Percentiles rank a stretch among this genome's conserved stretches.
phyloP scores from a whole-genome alignment of 2,329 filamentous ascomycete genomes.

The Nemania sp. region DNA sequence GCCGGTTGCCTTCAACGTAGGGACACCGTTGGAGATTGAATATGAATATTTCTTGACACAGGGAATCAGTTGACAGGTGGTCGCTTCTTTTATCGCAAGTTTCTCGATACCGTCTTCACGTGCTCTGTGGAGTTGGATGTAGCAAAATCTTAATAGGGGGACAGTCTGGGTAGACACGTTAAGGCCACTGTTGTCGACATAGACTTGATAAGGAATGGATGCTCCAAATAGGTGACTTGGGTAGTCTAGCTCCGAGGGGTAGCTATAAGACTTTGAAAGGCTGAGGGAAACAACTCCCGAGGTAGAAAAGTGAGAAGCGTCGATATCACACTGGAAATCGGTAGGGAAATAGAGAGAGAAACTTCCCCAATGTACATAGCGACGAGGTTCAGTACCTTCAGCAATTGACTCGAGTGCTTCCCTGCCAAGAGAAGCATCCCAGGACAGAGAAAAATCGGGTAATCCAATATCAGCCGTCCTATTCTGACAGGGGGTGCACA shows the following conservation, averaged over 20 bases:
- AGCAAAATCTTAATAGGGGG: slow-evolving; percentile 12
- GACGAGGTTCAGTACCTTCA: background rate
- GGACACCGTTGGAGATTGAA: slow-evolving; percentile 14
- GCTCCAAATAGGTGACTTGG: background rate
- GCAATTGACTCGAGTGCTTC: background rate
- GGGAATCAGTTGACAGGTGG: slow-evolving; percentile 15
- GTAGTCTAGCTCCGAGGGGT: background rate
- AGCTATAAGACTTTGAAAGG: background rate
- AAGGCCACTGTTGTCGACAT: background rate
- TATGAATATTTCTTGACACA: slow-evolving; percentile 30
- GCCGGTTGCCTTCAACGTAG: background rate
- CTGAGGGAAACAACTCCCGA: background rate
- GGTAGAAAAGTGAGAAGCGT: background rate
- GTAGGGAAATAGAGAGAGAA: background rate
- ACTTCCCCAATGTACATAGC: background rate
- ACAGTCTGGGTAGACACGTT: background rate
- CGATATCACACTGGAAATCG: background rate
- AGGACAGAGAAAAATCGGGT: background rate
- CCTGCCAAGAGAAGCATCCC: background rate
- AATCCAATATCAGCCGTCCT: background rate
- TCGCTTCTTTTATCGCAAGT: slow-evolving; percentile 9
- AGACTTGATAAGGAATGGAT: background rate
- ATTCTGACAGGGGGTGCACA: slow-evolving; percentile 18
- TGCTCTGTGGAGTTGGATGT: slow-evolving; percentile 4
- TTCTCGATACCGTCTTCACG: background rate